Conservation (phyloP, 2,329 filamentous ascomycete species). For the Chrysoporthe puriensis region DNA sequence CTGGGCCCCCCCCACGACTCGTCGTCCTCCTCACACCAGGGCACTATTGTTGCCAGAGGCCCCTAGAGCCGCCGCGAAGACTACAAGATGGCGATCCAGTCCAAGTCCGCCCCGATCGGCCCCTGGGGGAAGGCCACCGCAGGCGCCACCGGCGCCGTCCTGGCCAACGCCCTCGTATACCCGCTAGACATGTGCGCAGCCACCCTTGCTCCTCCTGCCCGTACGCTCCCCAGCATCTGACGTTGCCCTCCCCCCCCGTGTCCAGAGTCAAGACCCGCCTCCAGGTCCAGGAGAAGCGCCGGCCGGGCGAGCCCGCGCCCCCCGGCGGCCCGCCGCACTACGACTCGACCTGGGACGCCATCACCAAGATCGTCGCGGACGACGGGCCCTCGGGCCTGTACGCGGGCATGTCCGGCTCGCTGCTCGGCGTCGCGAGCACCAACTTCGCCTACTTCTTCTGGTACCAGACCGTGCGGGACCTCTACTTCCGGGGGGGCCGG, state of each 20-base stretch:
- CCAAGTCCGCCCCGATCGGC: slow-evolving; percentile 73
- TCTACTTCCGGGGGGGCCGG: slow-evolving; percentile 71
- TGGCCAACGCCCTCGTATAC: slow-evolving; percentile 95
- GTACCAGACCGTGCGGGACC: slow-evolving; percentile 84
- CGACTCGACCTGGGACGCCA: slow-evolving; percentile 83
- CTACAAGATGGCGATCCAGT: slow-evolving; percentile 57
- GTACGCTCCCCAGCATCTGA: slow-evolving; percentile 38
- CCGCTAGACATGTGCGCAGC: slow-evolving; percentile 82
- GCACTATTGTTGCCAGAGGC: neutral
- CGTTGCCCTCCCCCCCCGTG: slow-evolving; percentile 9
- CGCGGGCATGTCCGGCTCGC: slow-evolving; percentile 80
- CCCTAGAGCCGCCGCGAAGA: slow-evolving; percentile 43
- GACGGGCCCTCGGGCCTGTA: slow-evolving; percentile 87
- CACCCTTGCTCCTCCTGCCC: neutral
- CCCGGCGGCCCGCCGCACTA: slow-evolving; percentile 69
- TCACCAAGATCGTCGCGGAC: slow-evolving; percentile 77
- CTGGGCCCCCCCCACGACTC: slow-evolving; percentile 45
- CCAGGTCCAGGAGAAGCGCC: slow-evolving; percentile 85
- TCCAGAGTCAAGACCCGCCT: slow-evolving; percentile 90
- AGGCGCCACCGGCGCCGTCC: slow-evolving; percentile 87
- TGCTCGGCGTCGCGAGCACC: slow-evolving; percentile 92
- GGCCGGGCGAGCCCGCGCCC: slow-evolving; percentile 50
- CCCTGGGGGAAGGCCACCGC: slow-evolving; percentile 94
- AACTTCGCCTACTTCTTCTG: slow-evolving; percentile 99
- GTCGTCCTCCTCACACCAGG: neutral